Evolutionary conservation across 2,329 filamentous ascomycete species (phyloP).

Genomic region (Arachnopeziza araneosa): DNA sequence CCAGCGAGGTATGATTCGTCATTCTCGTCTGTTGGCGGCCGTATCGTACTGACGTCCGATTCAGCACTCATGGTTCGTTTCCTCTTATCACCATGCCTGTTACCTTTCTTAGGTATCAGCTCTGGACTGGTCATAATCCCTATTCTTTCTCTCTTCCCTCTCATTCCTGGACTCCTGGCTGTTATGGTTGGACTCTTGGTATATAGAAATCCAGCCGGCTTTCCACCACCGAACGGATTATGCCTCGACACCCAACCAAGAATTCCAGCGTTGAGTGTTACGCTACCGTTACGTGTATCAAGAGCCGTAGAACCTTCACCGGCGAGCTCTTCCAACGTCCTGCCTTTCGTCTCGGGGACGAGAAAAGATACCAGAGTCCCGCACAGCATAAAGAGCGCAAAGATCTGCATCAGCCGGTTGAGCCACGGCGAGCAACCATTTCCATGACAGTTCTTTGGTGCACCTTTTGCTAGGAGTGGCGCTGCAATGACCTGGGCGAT

Average conservation of each 20-base stretch:
- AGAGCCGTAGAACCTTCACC: slow-evolving; percentile 42
- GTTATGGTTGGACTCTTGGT: slow-evolving; percentile 9
- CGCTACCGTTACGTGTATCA: slow-evolving; percentile 2
- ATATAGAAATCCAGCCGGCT: slow-evolving; percentile 20
- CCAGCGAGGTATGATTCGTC: slow-evolving; percentile 15
- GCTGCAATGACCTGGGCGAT: slow-evolving; percentile 61
- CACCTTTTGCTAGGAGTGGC: slow-evolving; percentile 54
- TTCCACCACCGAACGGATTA: slow-evolving; percentile 20
- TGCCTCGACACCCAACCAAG: slow-evolving; percentile 5
- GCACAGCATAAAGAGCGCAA: slow-evolving; percentile 73
- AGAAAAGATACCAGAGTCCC: slow-evolving; percentile 64
- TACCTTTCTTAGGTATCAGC: slow-evolving; percentile 8
- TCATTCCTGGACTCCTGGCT: slow-evolving; percentile 15
- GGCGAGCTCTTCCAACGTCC: slow-evolving; percentile 65
- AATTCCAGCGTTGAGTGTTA: not conserved
- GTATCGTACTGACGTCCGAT: slow-evolving; percentile 8
- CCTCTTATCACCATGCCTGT: slow-evolving; percentile 7
- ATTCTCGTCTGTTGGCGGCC: not conserved
- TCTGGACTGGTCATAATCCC: slow-evolving; percentile 26
- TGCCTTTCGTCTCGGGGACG: slow-evolving; percentile 72
- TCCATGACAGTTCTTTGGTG: slow-evolving; percentile 43
- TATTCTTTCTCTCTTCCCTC: slow-evolving; percentile 18
- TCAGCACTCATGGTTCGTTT: slow-evolving; percentile 12
- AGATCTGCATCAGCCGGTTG: slow-evolving; percentile 70
- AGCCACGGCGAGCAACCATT: slow-evolving; percentile 53